Percentiles rank a stretch among this genome's conserved stretches.
These are phyloP conservation scores for Kwoniella shandongensis DNA, from an alignment of 768 basidiomycete genomes.

Conservation along the genomic window DNA sequence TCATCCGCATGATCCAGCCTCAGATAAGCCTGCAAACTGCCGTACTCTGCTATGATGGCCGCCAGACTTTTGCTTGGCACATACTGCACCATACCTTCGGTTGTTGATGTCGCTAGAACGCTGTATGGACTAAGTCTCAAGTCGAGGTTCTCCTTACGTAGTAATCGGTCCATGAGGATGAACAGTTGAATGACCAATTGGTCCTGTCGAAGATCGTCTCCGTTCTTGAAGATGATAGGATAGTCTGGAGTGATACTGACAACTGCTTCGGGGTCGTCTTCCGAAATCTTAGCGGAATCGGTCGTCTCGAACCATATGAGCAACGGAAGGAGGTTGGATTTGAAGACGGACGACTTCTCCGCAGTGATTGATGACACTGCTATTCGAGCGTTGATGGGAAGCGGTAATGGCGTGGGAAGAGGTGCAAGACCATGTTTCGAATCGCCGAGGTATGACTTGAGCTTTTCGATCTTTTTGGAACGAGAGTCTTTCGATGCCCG, in stretches of 20 bases:
- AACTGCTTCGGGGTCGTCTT: slow-evolving; percentile 55
- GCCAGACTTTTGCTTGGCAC: slow-evolving; percentile 95
- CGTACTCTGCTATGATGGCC: slow-evolving; percentile 80
- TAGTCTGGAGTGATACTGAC: slow-evolving; percentile 60
- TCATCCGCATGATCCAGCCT: slow-evolving; percentile 86
- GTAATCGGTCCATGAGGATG: slow-evolving; percentile 90
- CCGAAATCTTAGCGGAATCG: slow-evolving; percentile 55
- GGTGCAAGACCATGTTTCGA: slow-evolving; percentile 77
- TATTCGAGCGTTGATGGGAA: slow-evolving; percentile 86
- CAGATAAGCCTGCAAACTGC: slow-evolving; percentile 75
- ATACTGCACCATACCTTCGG: slow-evolving; percentile 95
- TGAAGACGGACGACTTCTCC: slow-evolving; percentile 94
- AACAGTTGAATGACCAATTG: slow-evolving; percentile 98
- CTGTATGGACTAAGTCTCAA: slow-evolving; percentile 75
- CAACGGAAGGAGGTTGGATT: slow-evolving; percentile 91
- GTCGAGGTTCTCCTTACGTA: slow-evolving; percentile 93
- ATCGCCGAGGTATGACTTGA: slow-evolving; percentile 80
- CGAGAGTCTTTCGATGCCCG: slow-evolving; percentile 87
- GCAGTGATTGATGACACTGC: slow-evolving; percentile 81
- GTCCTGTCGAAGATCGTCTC: slow-evolving; percentile 97
- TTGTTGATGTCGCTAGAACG: slow-evolving; percentile 85
- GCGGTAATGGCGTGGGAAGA: slow-evolving; percentile 70
- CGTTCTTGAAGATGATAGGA: slow-evolving; percentile 97
- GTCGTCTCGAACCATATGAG: slow-evolving; percentile 84
- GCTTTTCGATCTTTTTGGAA: slow-evolving; percentile 95